A percentile compares a stretch with the other conserved stretches of the same genome.
phyloP scores from a whole-genome alignment of 257 asterid genomes.

The Nicotiana knightiana region DNA sequence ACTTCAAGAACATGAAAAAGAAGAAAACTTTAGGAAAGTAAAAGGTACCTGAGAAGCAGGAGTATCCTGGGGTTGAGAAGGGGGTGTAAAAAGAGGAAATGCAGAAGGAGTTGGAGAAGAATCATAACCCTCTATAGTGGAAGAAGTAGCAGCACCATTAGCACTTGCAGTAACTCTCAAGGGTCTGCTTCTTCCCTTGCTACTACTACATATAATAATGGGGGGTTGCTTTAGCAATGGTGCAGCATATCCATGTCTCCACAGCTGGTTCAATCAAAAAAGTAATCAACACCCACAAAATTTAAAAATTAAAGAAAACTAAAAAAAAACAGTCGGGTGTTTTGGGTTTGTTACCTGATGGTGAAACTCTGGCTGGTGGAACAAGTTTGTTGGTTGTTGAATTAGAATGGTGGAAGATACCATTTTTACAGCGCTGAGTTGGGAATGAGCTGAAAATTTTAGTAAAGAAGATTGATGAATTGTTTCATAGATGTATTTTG shows the following conservation, averaged over 20 bases:
- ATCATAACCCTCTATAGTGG: constrained; percentile 6
- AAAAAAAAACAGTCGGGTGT: background rate
- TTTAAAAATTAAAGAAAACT: background rate
- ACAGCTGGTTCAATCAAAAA: constrained; percentile 18
- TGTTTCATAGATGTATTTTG: background rate
- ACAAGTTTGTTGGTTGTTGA: constrained; percentile 5
- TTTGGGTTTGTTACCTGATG: background rate
- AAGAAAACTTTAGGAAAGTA: background rate
- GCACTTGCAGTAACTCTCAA: constrained; percentile 22
- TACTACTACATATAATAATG: constrained; percentile 13
- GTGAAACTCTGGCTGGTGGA: constrained; percentile 2
- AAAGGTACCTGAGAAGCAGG: constrained; percentile 64
- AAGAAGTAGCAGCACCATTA: constrained; percentile 24
- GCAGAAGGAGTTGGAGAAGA: constrained; percentile 35
- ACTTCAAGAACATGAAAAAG: constrained; percentile 1
- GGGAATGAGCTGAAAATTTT: background rate
- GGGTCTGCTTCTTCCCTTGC: constrained; percentile 23
- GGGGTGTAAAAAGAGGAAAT: constrained; percentile 51
- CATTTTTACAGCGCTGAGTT: background rate
- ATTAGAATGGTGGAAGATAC: constrained; percentile 5
- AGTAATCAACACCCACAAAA: background rate
- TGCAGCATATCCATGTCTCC: constrained; percentile 16
- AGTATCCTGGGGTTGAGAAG: constrained; percentile 37
- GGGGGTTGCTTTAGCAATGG: constrained; percentile 22
- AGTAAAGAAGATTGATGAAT: background rate